phyloP scores from a whole-genome alignment of 2,329 filamentous ascomycete species.

The Fusarium sarcochroum region DNA sequence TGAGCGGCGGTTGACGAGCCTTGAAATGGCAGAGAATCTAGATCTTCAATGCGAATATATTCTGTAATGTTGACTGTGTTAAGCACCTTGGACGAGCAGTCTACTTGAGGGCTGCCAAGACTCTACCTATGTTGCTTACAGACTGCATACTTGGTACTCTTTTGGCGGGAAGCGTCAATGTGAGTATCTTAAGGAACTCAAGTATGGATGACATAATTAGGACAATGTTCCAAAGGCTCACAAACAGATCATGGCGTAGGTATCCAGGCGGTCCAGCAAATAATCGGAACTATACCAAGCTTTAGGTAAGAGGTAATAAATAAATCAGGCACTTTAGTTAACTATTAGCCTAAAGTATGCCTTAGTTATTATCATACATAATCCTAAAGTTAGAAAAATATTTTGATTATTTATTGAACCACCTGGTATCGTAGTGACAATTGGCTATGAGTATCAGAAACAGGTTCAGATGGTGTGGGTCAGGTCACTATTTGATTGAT shows the following conservation, averaged over 20 bases:
- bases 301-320: no score
- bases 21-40: constrained; percentile 44
- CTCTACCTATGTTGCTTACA: background rate
- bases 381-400: no score
- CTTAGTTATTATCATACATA: no score
- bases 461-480: constrained; percentile 18
- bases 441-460: constrained; percentile 27
- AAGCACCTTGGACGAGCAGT: background rate
- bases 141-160: background rate
- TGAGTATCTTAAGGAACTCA: background rate
- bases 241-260: background rate
- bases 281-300: no score
- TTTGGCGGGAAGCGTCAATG: background rate
- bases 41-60: constrained; percentile 48
- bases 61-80: constrained; percentile 19
- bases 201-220: constrained; percentile 18
- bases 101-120: no score
- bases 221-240: background rate
- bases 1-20: constrained; percentile 22
- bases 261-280: no score
- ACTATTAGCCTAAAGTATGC: no score
- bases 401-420: no score
- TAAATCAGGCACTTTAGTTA: no score
- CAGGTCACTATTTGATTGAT: constrained; percentile 24
- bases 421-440: no score